phyloP scores from a whole-genome alignment of 805 yeast species.

The Saturnispora hagleri region DNA sequence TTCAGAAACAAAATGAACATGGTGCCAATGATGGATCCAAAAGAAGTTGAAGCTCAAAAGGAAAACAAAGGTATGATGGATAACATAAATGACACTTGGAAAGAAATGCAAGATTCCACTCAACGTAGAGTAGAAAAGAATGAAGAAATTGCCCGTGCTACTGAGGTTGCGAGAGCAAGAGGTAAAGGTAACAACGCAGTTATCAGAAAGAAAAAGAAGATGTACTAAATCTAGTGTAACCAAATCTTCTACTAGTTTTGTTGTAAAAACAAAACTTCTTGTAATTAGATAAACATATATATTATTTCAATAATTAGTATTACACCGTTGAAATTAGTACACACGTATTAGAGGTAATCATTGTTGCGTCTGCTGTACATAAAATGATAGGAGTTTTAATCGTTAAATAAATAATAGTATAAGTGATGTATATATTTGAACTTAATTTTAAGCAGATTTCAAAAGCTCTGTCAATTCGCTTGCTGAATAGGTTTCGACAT shows the following conservation, averaged over 20 bases:
- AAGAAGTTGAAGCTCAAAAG: constrained; percentile 16
- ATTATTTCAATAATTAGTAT: background rate
- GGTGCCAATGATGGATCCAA: constrained; percentile 38
- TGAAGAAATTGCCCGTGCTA: constrained; percentile 23
- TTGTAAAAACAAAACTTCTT: background rate
- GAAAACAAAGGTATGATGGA: constrained; percentile 25
- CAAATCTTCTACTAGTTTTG: background rate
- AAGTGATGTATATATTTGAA: background rate
- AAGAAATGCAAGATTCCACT: constrained; percentile 24
- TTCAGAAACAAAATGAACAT: constrained; percentile 52
- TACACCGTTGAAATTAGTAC: background rate
- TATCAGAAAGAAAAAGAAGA: constrained; percentile 19
- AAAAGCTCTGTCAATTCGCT: constrained; percentile 29
- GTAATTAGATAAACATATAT: background rate
- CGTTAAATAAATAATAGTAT: background rate
- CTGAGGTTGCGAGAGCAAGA: constrained; percentile 20
- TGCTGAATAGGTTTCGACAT: constrained; percentile 39
- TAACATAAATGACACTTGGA: constrained; percentile 24
- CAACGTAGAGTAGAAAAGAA: constrained; percentile 20
- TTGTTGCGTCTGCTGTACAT: background rate
- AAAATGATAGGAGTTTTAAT: background rate
- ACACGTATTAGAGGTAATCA: background rate
- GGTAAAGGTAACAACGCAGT: constrained; percentile 22
- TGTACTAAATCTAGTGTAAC: background rate
- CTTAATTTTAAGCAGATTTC: background rate